Percentiles rank a stretch among this genome's conserved stretches.
Evolutionary conservation across 1,284 basidiomycete species (phyloP).

Genomic region (Sanghuangporus baumii): DNA sequence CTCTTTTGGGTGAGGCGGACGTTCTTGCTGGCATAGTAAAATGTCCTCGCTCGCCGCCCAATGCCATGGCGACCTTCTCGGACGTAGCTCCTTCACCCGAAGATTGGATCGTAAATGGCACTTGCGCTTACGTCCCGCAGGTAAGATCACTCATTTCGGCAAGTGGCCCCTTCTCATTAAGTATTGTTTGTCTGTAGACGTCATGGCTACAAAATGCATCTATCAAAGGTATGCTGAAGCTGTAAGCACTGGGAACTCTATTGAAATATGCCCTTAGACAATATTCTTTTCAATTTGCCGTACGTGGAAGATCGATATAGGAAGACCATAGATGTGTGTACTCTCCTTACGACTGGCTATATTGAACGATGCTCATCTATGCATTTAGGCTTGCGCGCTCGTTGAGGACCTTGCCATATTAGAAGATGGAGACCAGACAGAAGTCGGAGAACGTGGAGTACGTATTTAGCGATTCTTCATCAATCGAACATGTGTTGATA

Average conservation of each 20-base stretch:
- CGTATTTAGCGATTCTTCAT: conserved; percentile 23
- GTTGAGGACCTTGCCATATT: conserved; percentile 82
- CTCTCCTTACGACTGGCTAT: conserved; percentile 1
- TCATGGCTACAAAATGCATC: conserved; percentile 90
- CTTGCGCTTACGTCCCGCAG: conserved; percentile 92
- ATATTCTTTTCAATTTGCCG: conserved; percentile 87
- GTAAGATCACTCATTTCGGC: conserved; percentile 26
- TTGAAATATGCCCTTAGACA: conserved; percentile 44
- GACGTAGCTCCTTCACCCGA: conserved; percentile 38
- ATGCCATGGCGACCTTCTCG: conserved; percentile 61
- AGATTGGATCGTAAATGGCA: conserved; percentile 71
- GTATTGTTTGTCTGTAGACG: conserved; percentile 29
- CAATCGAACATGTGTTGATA: neutral
- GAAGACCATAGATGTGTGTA: conserved; percentile 58
- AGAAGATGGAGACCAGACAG: conserved; percentile 91
- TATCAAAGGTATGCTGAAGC: conserved; percentile 58
- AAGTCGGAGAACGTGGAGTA: conserved; percentile 84
- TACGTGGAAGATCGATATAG: conserved; percentile 75
- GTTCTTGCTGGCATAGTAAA: conserved; percentile 72
- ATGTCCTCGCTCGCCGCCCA: conserved; percentile 80
- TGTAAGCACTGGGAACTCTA: neutral
- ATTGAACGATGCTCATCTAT: neutral
- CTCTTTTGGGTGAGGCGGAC: conserved; percentile 87
- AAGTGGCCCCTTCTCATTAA: neutral
- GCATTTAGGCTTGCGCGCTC: conserved; percentile 49